A percentile compares a stretch with the other conserved stretches of the same genome.
These are phyloP conservation scores for Hymenoscyphus linearis DNA, from an alignment of 2,329 filamentous ascomycete species.

Conservation along the genomic window DNA sequence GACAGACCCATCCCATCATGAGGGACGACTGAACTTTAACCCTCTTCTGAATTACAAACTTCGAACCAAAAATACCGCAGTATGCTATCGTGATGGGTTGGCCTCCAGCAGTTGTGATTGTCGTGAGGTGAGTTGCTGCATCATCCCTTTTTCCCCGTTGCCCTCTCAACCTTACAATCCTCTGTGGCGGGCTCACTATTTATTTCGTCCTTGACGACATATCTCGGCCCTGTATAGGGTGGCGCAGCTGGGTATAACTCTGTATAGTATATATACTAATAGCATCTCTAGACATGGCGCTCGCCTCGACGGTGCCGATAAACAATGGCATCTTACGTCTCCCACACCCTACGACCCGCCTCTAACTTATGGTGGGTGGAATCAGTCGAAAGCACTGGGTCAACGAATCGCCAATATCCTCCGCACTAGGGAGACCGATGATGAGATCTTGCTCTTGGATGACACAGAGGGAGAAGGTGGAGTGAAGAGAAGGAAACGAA, in stretches of 20 bases:
- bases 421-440: slow-evolving; percentile 43
- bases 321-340: slow-evolving; percentile 89
- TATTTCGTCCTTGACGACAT: not conserved
- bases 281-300: slow-evolving; percentile 67
- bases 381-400: slow-evolving; percentile 77
- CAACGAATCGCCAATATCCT: slow-evolving; percentile 74
- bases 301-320: slow-evolving; percentile 89
- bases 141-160: not conserved
- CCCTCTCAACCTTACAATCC: not conserved
- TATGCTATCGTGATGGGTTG: slow-evolving; percentile 36
- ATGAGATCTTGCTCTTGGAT: slow-evolving; percentile 20
- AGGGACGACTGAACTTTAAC: not conserved
- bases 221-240: not conserved
- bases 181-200: not conserved
- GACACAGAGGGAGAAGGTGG: slow-evolving; percentile 14
- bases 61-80: not conserved
- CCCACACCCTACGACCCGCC: slow-evolving; percentile 94
- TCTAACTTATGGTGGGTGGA: slow-evolving; percentile 90
- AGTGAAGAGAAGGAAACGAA: slow-evolving; percentile 43
- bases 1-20: not conserved
- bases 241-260: not conserved
- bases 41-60: not conserved
- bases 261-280: not conserved
- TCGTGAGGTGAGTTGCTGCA: slow-evolving; percentile 41
- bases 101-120: slow-evolving; percentile 45